phyloP scores from a whole-genome alignment of 2,329 filamentous ascomycete species.

The Fusarium avenaceum region DNA sequence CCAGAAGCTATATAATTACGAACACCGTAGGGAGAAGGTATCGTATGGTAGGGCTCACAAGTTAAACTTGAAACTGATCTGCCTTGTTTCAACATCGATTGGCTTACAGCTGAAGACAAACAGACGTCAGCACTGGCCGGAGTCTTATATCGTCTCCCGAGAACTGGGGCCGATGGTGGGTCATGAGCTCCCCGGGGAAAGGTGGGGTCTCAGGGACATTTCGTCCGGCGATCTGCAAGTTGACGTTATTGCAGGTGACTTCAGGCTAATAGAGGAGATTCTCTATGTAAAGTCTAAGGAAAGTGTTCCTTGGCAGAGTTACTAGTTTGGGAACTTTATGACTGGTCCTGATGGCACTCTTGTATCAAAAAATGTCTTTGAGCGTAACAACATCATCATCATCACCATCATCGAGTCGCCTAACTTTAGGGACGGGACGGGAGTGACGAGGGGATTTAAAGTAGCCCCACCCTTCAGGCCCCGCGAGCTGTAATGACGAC shows the following conservation, averaged over 20 bases:
- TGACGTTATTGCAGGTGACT: conserved; percentile 31
- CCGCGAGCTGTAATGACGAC: conserved; percentile 39
- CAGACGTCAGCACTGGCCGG: conserved; percentile 18
- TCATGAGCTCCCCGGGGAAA: conserved; percentile 28
- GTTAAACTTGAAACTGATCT: conserved; percentile 12
- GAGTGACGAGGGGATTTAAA: conserved; percentile 17
- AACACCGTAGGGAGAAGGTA: background rate
- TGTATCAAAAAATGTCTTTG: conserved; percentile 20
- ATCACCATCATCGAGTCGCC: conserved; percentile 30
- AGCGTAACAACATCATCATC: conserved; percentile 31
- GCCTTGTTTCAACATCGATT: conserved; percentile 21
- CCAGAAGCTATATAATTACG: conserved; percentile 3
- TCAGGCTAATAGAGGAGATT: background rate
- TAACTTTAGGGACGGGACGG: background rate
- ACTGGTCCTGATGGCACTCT: conserved; percentile 2
- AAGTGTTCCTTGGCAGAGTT: conserved; percentile 1
- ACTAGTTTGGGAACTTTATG: background rate
- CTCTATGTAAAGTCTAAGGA: background rate
- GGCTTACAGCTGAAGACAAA: conserved; percentile 15
- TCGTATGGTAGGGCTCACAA: conserved; percentile 2
- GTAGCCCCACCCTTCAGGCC: conserved; percentile 29
- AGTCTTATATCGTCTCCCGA: conserved; percentile 21
- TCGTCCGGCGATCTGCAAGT: conserved; percentile 34
- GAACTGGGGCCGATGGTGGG: conserved; percentile 38
- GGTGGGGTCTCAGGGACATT: conserved; percentile 30